These are phyloP conservation scores for Xylaria bambusicola DNA, from an alignment of 495 filamentous ascomycete species.

Conservation along the genomic window DNA sequence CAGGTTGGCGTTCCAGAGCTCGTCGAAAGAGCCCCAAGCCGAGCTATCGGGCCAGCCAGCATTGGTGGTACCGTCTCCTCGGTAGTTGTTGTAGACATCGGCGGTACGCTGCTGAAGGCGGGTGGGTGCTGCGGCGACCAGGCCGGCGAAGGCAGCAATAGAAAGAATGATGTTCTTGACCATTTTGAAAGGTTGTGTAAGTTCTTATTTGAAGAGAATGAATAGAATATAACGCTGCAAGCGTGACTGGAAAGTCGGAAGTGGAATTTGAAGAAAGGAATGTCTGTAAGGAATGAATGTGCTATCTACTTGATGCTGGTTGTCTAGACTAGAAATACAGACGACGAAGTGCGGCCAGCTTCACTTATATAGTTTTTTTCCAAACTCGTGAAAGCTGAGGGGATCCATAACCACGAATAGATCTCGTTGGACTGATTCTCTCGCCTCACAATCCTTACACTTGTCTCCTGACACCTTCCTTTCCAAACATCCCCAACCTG, in stretches of 20 bases:
- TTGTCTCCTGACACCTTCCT: no score
- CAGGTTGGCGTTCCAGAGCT: constrained; percentile 24
- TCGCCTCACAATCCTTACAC: no score
- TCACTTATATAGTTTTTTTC: no score
- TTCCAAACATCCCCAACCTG: no score
- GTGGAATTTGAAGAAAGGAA: neutral
- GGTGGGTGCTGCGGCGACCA: constrained; percentile 8
- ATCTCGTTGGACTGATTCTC: no score
- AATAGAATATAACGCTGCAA: no score
- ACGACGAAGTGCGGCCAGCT: no score
- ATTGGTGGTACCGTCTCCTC: constrained; percentile 21
- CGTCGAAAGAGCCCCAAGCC: constrained; percentile 23
- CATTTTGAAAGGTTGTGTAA: constrained; percentile 16
- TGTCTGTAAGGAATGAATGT: neutral
- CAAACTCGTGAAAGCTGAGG: no score
- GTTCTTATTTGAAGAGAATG: neutral
- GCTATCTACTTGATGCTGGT: no score
- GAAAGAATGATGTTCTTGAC: neutral
- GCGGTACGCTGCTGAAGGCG: neutral
- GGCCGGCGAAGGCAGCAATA: constrained; percentile 7
- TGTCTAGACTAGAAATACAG: no score
- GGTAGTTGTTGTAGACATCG: constrained; percentile 12
- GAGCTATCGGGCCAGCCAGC: constrained; percentile 24
- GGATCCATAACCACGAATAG: no score
- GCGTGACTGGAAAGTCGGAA: neutral